Conservation (phyloP, 495 filamentous ascomycete genomes). For the Penicillium mononematosum region DNA sequence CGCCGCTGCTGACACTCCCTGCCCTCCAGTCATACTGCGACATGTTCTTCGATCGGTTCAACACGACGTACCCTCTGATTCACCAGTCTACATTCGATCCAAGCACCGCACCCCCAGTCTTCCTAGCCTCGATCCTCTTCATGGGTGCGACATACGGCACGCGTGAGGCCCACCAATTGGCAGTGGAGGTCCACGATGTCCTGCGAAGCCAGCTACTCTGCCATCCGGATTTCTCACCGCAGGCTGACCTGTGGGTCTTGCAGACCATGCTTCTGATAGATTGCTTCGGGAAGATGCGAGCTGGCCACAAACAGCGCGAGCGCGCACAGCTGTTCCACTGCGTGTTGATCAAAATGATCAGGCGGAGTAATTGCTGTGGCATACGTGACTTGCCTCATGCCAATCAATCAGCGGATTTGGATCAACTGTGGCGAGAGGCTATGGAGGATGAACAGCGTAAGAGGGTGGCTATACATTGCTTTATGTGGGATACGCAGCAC, state of each 20-base stretch:
- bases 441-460: slow-evolving; percentile 55
- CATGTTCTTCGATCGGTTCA: slow-evolving; percentile 56
- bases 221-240: slow-evolving; percentile 45
- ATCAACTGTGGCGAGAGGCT: slow-evolving; percentile 46
- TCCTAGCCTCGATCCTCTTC: slow-evolving; percentile 50
- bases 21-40: slow-evolving; percentile 53
- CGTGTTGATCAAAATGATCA: slow-evolving; percentile 57
- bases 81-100: slow-evolving; percentile 54
- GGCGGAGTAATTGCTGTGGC: slow-evolving; percentile 53
- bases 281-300: slow-evolving; percentile 57
- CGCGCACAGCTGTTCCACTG: slow-evolving; percentile 56
- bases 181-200: slow-evolving; percentile 51
- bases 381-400: slow-evolving; percentile 33
- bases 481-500: slow-evolving; percentile 61
- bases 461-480: slow-evolving; percentile 53
- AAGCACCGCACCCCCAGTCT: slow-evolving; percentile 41
- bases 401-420: slow-evolving; percentile 29
- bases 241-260: slow-evolving; percentile 52
- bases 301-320: slow-evolving; percentile 55
- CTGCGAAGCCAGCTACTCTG: slow-evolving; percentile 46
- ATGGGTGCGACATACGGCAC: slow-evolving; percentile 56
- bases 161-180: slow-evolving; percentile 54
- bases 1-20: slow-evolving; percentile 46
- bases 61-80: slow-evolving; percentile 54
- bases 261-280: slow-evolving; percentile 59